Evolutionary conservation across 1,284 basidiomycete genomes (phyloP).

Genomic region (Malassezia psittaci): DNA sequence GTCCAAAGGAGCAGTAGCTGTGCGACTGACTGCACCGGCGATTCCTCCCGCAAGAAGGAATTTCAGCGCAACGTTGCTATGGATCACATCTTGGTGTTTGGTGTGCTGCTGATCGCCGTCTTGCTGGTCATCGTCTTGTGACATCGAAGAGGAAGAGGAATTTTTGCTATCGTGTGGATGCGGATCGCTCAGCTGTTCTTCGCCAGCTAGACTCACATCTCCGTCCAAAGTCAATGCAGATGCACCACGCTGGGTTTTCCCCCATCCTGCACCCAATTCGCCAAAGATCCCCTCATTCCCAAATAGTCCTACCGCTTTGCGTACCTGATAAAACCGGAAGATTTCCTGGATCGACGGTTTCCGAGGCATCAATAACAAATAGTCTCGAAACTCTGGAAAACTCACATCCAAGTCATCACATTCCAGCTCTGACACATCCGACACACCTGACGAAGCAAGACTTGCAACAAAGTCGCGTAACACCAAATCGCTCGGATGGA

Average conservation of each 20-base stretch:
- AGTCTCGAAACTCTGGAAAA: constrained; percentile 46
- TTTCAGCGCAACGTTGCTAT: constrained; percentile 65
- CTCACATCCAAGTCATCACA: constrained; percentile 26
- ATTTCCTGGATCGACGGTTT: constrained; percentile 42
- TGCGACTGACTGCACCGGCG: constrained; percentile 89
- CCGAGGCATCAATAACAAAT: constrained; percentile 40
- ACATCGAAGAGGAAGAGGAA: background rate
- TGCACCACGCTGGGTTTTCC: constrained; percentile 38
- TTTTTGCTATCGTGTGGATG: background rate
- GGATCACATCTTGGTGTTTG: constrained; percentile 56
- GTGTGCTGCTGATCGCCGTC: constrained; percentile 56
- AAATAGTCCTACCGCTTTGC: constrained; percentile 45
- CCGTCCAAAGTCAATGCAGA: constrained; percentile 41
- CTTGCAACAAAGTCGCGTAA: constrained; percentile 45
- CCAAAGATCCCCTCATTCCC: constrained; percentile 45
- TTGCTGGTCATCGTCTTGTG: background rate
- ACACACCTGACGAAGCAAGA: constrained; percentile 26
- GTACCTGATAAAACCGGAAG: constrained; percentile 45
- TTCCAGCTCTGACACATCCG: constrained; percentile 15
- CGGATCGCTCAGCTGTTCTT: constrained; percentile 31
- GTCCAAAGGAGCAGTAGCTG: constrained; percentile 95
- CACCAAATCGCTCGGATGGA: constrained; percentile 28
- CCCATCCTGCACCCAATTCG: constrained; percentile 39
- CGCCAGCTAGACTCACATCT: constrained; percentile 39
- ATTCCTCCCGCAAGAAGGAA: constrained; percentile 88